These are phyloP conservation scores for Pichia sp. DNA, from an alignment of 1,139 yeast genomes.

Conservation along the genomic window DNA sequence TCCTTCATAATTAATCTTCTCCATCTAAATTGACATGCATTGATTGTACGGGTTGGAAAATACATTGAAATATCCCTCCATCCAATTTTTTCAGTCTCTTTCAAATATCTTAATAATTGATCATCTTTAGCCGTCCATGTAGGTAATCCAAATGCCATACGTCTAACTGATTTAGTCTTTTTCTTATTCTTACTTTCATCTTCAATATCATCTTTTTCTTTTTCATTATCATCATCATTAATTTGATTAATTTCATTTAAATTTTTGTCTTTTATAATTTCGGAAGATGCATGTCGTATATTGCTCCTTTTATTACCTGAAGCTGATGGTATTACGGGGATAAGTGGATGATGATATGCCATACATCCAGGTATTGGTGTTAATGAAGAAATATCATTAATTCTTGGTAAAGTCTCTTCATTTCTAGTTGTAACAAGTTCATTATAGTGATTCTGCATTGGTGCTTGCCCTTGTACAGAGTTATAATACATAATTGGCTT, in stretches of 20 bases:
- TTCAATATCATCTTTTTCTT: too few relatives aligned
- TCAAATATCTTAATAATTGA: constrained; percentile 55
- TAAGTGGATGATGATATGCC: constrained; percentile 13
- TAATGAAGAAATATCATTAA: constrained; percentile 1
- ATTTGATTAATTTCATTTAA: background rate
- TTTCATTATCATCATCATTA: background rate
- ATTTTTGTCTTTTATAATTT: too few relatives aligned
- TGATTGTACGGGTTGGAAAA: constrained; percentile 63
- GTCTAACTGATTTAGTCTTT: background rate
- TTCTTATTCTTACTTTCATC: background rate
- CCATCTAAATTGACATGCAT: constrained; percentile 79
- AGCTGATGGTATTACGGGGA: constrained; percentile 12
- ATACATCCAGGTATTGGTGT: constrained; percentile 13
- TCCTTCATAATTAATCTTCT: constrained; percentile 38
- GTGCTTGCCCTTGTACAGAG: too few relatives aligned
- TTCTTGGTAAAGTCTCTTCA: background rate
- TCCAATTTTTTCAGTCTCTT: constrained; percentile 63
- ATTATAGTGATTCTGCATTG: too few relatives aligned
- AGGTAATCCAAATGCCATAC: constrained; percentile 17
- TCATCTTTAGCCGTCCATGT: constrained; percentile 75
- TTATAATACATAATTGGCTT: background rate
- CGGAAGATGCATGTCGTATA: too few relatives aligned
- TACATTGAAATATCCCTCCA: constrained; percentile 73
- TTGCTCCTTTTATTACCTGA: constrained; percentile 9
- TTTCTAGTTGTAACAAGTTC: too few relatives aligned